Base-by-base conservation (phyloP, 345 rosid species). In the Arabis alpina region DNA sequence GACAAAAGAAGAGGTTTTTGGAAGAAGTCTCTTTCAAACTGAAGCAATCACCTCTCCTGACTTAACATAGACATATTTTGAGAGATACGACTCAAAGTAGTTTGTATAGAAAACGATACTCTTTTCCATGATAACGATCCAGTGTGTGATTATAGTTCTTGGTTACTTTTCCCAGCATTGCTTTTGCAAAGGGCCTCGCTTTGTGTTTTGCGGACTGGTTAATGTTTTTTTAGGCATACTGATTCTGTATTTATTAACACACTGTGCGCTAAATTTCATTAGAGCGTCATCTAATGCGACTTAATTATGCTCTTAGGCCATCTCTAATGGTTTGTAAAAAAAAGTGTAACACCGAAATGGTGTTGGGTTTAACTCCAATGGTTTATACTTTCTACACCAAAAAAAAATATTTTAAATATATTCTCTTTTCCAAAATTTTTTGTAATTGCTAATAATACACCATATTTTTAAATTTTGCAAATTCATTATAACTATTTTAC, bases 121-220 rank as follows among this genome's bases (percentile, higher is more conserved):
- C 49, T 48, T 49, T 14, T 23, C 70, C 49, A 25, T 51, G 13
- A 54, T 23, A 65, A 37, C 39, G 1, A 52, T 52, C 59, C 59
- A 37, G 14, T 65, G 39, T 65, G 57, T 65, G 45, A 39, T 23
- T 65, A 65, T 25, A 52, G 59, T 58, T 51, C 70, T 51, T 19
- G 13, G 48, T 49, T 64, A 42, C 39, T 60, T 27, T 60, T 27
- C 37, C 25, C 5, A n/a, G 25, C 52, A 60, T 61, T 61, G 51
- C 40, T 43, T 43, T 60, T 42, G 50, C 64, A 60, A 60, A 60
- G 65, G 51, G 39, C 51, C 65, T 60, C 39, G 51, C 39, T 60
- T 60, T 60, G 65, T 61, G 16, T 43, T 60, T 42, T 13, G 50
- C 37, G 13, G 64, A 30, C 27, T 65, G 44, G 39, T 63, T 28